Base-by-base conservation (phyloP, 306 rosid species). In the Ceratonia siliqua region DNA sequence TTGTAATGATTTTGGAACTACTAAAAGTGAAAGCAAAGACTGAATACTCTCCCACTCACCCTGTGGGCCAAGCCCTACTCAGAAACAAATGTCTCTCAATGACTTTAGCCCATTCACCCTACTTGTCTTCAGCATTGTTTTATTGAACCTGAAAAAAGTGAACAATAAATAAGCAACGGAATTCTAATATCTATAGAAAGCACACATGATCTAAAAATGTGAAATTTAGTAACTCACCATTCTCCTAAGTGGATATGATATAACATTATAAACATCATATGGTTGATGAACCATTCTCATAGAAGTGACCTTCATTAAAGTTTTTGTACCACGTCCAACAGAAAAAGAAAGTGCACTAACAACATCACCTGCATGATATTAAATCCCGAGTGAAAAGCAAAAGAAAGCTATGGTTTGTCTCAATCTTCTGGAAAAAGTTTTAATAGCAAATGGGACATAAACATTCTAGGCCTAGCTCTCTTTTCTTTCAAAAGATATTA, bases 321-420 rank as follows among this genome's bases (percentile, higher is more conserved):
- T 83, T 69, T 82, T 87, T 70, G 87, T 86, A 66, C 89, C 90
- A 73, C 78, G 88, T 63, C 97, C 99, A 36, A 92, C 97, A 74
- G 92, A 67, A 86, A 90, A 91, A 15, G 96, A 94, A 76, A 94
- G 84, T 54, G 97, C 86, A 63, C 96, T 97, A 28, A 94, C 90
- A 52, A 94, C 93, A 83, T 94, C 97, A 76, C 99, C 99, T 94
- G 81, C 61, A 74, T 32, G 28, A 56, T 69, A 66, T 82, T 25
- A 45, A 43, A n/a, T n/a, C n/a, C n/a, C n/a, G n/a, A 80, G 39
- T 38, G 25, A 49, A 74, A 59, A 45, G 28, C 13, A 58, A 68
- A 70, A 70, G 24, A 68, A 56, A 27, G 35, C 65, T 2, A 15
- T 71, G 57, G 52, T 17, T 8, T 41, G 18, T 13, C 15, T 22